Conservation (phyloP, 2,329 filamentous ascomycete genomes). For the Claviceps digitariae region DNA sequence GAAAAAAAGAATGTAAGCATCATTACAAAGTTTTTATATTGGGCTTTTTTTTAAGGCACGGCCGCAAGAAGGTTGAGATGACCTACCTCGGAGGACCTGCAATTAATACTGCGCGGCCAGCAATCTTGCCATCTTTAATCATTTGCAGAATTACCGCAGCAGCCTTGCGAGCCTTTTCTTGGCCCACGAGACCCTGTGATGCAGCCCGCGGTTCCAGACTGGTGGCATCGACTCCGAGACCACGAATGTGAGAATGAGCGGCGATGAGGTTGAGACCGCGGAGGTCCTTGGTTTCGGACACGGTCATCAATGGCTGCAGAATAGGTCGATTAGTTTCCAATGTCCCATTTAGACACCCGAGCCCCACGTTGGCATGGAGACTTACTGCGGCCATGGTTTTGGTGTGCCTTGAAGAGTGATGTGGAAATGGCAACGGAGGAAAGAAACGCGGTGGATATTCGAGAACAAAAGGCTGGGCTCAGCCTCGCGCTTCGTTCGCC, state of each 20-base stretch:
- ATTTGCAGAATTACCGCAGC: slow-evolving; percentile 95
- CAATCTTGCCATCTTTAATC: slow-evolving; percentile 98
- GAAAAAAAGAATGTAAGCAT: not conserved
- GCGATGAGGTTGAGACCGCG: slow-evolving; percentile 94
- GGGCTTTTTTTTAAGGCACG: too few species aligned
- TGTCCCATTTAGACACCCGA: not conserved
- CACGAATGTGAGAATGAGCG: slow-evolving; percentile 94
- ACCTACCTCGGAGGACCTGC: slow-evolving; percentile 72
- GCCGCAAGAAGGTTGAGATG: not conserved
- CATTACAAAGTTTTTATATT: not conserved
- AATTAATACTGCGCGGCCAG: slow-evolving; percentile 84
- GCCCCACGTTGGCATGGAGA: not conserved
- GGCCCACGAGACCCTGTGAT: slow-evolving; percentile 89
- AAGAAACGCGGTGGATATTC: not conserved
- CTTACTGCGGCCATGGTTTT: slow-evolving; percentile 40
- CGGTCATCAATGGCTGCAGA: slow-evolving; percentile 51
- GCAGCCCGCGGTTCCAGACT: slow-evolving; percentile 73
- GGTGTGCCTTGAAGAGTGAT: slow-evolving; percentile 3
- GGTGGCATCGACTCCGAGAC: slow-evolving; percentile 83
- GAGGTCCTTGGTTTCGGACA: slow-evolving; percentile 92
- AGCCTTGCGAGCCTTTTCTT: slow-evolving; percentile 92
- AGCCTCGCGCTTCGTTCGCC: slow-evolving; percentile 2
- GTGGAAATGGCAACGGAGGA: not conserved
- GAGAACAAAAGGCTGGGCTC: not conserved
- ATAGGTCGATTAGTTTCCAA: not conserved